Evolutionary conservation across 805 yeast species (phyloP), one percentile per base, ranked within the genome.

Genomic region (Lipomyces yamanashiensis): DNA sequence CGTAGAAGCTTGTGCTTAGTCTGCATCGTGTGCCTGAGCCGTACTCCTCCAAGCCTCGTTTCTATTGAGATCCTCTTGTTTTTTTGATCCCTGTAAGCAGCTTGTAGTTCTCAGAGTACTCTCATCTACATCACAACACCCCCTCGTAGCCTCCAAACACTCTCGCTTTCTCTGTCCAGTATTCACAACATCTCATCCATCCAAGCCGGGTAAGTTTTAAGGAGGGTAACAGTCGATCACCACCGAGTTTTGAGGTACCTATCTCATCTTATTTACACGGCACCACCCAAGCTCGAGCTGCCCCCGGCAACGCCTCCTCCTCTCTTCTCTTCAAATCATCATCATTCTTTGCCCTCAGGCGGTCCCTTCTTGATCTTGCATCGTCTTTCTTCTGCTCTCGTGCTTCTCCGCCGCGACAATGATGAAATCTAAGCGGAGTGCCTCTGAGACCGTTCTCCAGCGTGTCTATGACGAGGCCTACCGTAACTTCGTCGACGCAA

Each of bases 401-500:
- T 39, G 47, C 23, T 15, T 21, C 54, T 41, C 47, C 48, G 43
- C 55, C 50, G 43, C 45, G 28, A 58, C 48, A 33, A 47, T 43
- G 49, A 44, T 64, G 54, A 64, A 64, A 43, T 51, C 64, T 28
- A 60, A 56, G 60, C 67, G 67, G 43, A 52, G 54, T 44, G 48
- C 63, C 15, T 50, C 67, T n/a, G 67, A 64, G 54, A 28, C 55
- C 6, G 53, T 54, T 44, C 75, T 78, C 40, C 80, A 79, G 63
- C 66, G 69, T 47, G 69, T 76, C 23, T 79, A 78, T 69, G 78
- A 78, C 59, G 80, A 77, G 37, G 78, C 80, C n/a, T 77, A 78
- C 68, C 75, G 76, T 68, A 65, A 72, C 41, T 75, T 78, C n/a
- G 71, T 79, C 36, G 78, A 78, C 67, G 73, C 79, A 49, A 75